A percentile compares a stretch with the other conserved stretches of the same genome.
Conservation (phyloP, 2,329 filamentous ascomycete species). For the Seiridium cupressi region DNA sequence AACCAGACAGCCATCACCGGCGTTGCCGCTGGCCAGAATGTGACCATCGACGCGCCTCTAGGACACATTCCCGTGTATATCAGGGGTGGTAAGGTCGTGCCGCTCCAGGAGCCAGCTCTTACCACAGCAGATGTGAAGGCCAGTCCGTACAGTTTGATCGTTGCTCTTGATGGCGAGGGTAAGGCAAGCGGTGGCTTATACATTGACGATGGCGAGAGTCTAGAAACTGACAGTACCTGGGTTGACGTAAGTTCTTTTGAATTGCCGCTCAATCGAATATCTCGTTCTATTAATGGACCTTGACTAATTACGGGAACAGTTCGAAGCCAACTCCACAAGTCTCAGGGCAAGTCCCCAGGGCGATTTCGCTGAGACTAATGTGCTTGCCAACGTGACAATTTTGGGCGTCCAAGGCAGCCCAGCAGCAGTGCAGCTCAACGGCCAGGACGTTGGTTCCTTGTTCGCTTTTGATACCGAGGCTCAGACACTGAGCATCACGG, state of each 20-base stretch:
- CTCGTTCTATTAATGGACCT: background rate
- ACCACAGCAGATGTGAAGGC: slow-evolving; percentile 63
- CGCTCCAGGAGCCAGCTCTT: slow-evolving; percentile 65
- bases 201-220: slow-evolving; percentile 71
- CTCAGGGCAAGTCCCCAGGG: slow-evolving; percentile 50
- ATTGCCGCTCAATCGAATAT: background rate
- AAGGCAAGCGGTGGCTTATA: slow-evolving; percentile 63
- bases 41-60: slow-evolving; percentile 46
- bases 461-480: slow-evolving; percentile 48
- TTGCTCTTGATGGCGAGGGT: slow-evolving; percentile 55
- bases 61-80: slow-evolving; percentile 71
- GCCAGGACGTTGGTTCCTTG: slow-evolving; percentile 34
- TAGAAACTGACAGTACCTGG: slow-evolving; percentile 54
- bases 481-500: slow-evolving; percentile 48
- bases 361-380: slow-evolving; percentile 52
- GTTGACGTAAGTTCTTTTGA: slow-evolving; percentile 40
- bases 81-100: slow-evolving; percentile 65
- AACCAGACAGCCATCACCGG: slow-evolving; percentile 53
- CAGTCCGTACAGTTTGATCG: slow-evolving; percentile 66
- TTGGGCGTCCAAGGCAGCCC: slow-evolving; percentile 48
- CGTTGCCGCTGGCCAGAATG: slow-evolving; percentile 32
- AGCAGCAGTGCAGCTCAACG: slow-evolving; percentile 51
- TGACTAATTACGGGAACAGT: slow-evolving; percentile 21
- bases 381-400: slow-evolving; percentile 61
- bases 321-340: slow-evolving; percentile 38